Evolutionary conservation across 1,284 basidiomycete genomes (phyloP), one percentile per base, ranked within the genome.

Genomic region (Trichosporon coremiiforme): DNA sequence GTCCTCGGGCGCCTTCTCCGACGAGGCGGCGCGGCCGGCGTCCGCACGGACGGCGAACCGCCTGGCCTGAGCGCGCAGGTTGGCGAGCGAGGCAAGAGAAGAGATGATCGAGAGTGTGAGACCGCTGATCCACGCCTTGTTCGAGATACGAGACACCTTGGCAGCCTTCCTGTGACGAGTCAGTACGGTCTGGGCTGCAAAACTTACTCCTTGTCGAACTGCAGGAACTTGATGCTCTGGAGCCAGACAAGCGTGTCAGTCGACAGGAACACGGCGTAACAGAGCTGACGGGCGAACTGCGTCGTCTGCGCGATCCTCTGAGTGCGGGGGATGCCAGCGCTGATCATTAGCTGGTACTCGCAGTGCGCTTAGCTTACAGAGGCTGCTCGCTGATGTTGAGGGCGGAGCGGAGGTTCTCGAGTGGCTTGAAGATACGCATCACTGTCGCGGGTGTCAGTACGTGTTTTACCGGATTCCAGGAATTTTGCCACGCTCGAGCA

Each of bases 321-420:
- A 80, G 77, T 88, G 87, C 68, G 74, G 41, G 74, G 68, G 25
- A 76, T 68, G 57, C 70, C 74, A 15, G 74, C 77, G 22, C 80
- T 80, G 66, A 1, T 10, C 17, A 31, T 62, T n/a, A 62, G 31
- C 57, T 62, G 33, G n/a, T 2, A 31, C 12, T 12, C 36, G 8
- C 1, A 1, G 25, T 25, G 25, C 25, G 25, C 25, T 25, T 25
- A 77, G 57, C 83, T 68, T 70, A 83, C 79, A 85, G 72, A 15
- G 84, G 80, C 4, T 77, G 71, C 38, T 90, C 85, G 17, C 89
- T 85, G n/a, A 91, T 90, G 73, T 90, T 91, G 68, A 98, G 85
- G 25, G 94, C 94, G 2, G 94, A 89, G 83, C 99, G 97, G 20
- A 97, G 87, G 85, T 98, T 94, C 82, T 99, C 96, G 73, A 97